Conservation (phyloP, 768 basidiomycete genomes). For the Termitomyces sp. region DNA sequence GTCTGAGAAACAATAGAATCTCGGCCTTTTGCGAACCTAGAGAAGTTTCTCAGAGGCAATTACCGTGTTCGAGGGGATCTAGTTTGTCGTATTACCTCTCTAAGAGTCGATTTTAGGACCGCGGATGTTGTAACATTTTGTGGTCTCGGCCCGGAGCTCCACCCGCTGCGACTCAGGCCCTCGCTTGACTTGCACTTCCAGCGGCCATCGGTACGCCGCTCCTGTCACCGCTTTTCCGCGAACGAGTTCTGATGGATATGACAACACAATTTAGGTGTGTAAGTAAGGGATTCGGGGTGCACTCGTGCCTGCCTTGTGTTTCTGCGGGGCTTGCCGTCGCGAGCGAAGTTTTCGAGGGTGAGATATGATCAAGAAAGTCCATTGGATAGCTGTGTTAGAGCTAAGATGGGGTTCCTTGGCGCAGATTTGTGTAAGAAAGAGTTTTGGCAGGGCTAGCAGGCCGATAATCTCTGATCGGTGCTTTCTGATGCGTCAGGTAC, state of each 20-base stretch:
- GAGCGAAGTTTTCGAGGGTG: background rate
- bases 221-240: slow-evolving; percentile 1
- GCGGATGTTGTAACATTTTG: slow-evolving; percentile 2
- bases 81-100: background rate
- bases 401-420: background rate
- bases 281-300: background rate
- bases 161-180: background rate
- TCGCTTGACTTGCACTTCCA: background rate
- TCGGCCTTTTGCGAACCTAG: slow-evolving; percentile 7
- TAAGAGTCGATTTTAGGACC: background rate
- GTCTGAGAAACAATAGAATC: background rate
- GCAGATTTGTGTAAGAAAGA: slow-evolving; percentile 1
- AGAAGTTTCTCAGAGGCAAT: slow-evolving; percentile 5
- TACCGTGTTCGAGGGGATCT: background rate
- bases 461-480: background rate
- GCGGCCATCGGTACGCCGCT: slow-evolving; percentile 1
- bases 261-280: background rate
- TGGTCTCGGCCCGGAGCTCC: slow-evolving; percentile 4
- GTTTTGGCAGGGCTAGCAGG: background rate
- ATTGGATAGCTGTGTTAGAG: background rate
- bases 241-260: slow-evolving; percentile 3
- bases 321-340: background rate
- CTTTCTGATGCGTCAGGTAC: background rate
- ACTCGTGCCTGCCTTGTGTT: background rate
- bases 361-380: background rate